These are phyloP conservation scores for Dryas octopetala DNA, from an alignment of 306 rosid species.

Conservation along the genomic window DNA sequence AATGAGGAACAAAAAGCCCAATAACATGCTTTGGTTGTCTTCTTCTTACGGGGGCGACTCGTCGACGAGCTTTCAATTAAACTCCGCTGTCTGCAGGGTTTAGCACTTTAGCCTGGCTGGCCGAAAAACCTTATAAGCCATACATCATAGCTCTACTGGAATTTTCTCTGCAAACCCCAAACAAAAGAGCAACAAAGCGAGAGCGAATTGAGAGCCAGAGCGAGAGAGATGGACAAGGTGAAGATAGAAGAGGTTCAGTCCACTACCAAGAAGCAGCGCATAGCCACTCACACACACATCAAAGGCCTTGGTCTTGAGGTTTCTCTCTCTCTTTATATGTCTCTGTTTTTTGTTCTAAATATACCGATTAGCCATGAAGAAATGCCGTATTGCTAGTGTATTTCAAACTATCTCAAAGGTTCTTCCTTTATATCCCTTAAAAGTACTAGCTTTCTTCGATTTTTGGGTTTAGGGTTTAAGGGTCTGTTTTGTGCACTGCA, in stretches of 20 bases:
- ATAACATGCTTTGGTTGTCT: too few relatives aligned
- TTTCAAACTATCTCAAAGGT: not conserved
- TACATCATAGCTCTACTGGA: not conserved
- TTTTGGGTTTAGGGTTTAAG: constrained; percentile 21
- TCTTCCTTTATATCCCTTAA: not conserved
- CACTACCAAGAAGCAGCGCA: constrained; percentile 73
- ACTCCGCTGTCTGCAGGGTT: too few relatives aligned
- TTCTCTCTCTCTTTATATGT: constrained; percentile 1
- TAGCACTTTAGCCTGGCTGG: too few relatives aligned
- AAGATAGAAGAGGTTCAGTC: constrained; percentile 90
- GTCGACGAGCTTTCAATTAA: too few relatives aligned
- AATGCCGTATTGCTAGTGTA: not conserved
- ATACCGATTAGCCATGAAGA: not conserved
- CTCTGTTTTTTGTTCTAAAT: not conserved
- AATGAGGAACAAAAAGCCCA: too few relatives aligned
- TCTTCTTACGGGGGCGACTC: too few relatives aligned
- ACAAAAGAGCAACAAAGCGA: not conserved
- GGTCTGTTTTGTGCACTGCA: not conserved
- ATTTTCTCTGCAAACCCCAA: not conserved
- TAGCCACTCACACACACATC: constrained; percentile 68
- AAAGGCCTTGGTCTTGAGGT: constrained; percentile 97
- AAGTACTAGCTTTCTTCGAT: not conserved
- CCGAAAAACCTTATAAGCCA: not conserved
- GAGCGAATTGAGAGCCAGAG: not conserved
- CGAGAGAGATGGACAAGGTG: constrained; percentile 48